Conservation (phyloP, 345 rosid genomes). For the Aethionema arabicum region DNA sequence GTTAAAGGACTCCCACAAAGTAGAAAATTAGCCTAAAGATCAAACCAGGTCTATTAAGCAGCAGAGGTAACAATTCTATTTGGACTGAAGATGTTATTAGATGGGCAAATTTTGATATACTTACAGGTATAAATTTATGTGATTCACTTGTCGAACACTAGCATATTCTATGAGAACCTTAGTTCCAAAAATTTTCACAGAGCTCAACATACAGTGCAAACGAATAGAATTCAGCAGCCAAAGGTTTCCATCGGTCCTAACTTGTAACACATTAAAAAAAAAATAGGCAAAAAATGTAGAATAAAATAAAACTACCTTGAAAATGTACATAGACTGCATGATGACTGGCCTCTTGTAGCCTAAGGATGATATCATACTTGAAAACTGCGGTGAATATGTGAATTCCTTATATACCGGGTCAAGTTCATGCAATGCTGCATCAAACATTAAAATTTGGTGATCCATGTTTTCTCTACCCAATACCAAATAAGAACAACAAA, state of each 20-base stretch:
- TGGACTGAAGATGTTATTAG: not conserved
- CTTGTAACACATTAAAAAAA: constrained; percentile 1
- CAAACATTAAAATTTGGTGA: not conserved
- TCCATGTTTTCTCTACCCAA: not conserved
- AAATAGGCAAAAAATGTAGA: not conserved
- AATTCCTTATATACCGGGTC: constrained; percentile 70
- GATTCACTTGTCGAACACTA: not conserved
- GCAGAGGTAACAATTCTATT: not conserved
- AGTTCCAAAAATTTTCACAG: not conserved
- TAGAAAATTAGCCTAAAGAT: too few relatives aligned
- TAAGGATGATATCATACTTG: constrained; percentile 60
- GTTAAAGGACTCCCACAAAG: too few relatives aligned
- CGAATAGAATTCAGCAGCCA: not conserved
- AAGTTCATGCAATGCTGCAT: constrained; percentile 80
- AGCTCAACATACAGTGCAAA: constrained; percentile 9
- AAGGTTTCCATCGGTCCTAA: not conserved
- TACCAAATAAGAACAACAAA: not conserved
- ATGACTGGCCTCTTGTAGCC: constrained; percentile 73
- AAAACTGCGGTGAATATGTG: constrained; percentile 62
- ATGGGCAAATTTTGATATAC: not conserved
- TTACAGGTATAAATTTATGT: not conserved
- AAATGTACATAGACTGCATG: constrained; percentile 95
- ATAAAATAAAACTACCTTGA: constrained; percentile 55
- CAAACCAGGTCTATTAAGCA: not conserved
- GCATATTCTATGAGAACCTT: constrained; percentile 9